Conservation (phyloP, 2,329 filamentous ascomycete species). For the Arthrinium phaeospermum region DNA sequence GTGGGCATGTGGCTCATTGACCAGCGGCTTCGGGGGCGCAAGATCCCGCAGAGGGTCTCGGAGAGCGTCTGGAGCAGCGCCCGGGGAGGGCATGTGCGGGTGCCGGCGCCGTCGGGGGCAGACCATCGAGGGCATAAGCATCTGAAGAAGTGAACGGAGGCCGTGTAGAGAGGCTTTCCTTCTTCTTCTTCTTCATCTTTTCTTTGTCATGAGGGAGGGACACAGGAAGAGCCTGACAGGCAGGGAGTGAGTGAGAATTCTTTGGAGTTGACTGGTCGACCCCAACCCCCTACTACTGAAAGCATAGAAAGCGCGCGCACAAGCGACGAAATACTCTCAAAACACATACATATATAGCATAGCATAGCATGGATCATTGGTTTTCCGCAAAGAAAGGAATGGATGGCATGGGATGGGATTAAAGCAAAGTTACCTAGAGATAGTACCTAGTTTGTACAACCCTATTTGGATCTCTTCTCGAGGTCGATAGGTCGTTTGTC, state of each 20-base stretch:
- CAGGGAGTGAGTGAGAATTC: neutral
- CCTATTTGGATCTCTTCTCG: no score
- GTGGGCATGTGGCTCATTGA: constrained; percentile 85
- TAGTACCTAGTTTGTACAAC: no score
- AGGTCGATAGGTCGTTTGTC: no score
- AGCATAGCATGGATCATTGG: constrained; percentile 2
- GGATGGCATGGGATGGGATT: neutral
- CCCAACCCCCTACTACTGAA: neutral
- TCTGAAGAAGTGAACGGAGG: neutral
- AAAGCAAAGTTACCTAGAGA: neutral
- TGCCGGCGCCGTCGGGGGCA: neutral
- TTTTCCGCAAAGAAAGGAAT: neutral
- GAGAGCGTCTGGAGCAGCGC: constrained; percentile 80
- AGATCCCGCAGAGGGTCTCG: constrained; percentile 73
- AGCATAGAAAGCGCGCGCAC: constrained; percentile 1
- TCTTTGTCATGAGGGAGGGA: neutral
- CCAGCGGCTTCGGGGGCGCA: constrained; percentile 78
- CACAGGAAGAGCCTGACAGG: neutral
- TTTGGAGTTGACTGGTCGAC: neutral
- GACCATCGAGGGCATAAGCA: neutral
- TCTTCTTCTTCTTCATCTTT: neutral
- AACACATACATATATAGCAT: neutral
- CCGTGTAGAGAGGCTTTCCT: no score
- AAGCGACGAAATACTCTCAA: neutral
- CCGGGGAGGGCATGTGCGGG: constrained; percentile 30